Percentiles rank a stretch among this genome's conserved stretches.
These are phyloP conservation scores for Aureobasidium musti DNA, from an alignment of 2,329 filamentous ascomycete genomes.

Conservation along the genomic window DNA sequence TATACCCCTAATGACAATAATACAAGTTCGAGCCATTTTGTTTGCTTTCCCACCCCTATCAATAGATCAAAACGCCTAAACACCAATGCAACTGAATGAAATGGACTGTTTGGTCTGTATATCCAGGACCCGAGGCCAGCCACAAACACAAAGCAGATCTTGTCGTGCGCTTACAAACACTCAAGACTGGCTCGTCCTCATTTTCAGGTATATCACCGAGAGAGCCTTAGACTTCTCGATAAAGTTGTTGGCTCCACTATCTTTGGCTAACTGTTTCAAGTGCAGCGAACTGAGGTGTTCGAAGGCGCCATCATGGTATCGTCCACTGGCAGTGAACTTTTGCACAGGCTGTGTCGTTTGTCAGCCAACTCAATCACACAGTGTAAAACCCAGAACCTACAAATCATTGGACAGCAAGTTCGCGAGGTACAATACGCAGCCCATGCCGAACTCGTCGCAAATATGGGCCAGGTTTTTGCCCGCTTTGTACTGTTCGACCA, in stretches of 20 bases:
- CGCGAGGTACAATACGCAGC: constrained; percentile 2
- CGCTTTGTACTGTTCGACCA: not conserved
- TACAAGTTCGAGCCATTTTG: constrained; percentile 1
- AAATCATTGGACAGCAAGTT: not conserved
- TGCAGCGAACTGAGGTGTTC: not conserved
- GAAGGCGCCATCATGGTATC: not conserved
- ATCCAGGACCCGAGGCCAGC: not conserved
- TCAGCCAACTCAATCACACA: not conserved
- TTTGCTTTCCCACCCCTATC: not conserved
- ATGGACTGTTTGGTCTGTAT: not conserved
- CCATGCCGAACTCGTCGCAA: not conserved
- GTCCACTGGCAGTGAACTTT: constrained; percentile 12
- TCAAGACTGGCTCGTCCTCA: not conserved
- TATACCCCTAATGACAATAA: constrained; percentile 24
- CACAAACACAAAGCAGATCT: not conserved
- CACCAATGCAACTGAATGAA: not conserved
- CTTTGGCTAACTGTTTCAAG: not conserved
- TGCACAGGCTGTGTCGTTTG: not conserved
- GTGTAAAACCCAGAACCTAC: not conserved
- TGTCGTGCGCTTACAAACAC: not conserved
- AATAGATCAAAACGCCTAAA: not conserved
- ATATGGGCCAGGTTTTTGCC: not conserved
- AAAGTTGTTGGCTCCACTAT: not conserved
- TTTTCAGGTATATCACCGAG: not conserved
- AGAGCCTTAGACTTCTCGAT: not conserved